phyloP scores from a whole-genome alignment of 2,329 filamentous ascomycete genomes.

The Apiospora hydei region DNA sequence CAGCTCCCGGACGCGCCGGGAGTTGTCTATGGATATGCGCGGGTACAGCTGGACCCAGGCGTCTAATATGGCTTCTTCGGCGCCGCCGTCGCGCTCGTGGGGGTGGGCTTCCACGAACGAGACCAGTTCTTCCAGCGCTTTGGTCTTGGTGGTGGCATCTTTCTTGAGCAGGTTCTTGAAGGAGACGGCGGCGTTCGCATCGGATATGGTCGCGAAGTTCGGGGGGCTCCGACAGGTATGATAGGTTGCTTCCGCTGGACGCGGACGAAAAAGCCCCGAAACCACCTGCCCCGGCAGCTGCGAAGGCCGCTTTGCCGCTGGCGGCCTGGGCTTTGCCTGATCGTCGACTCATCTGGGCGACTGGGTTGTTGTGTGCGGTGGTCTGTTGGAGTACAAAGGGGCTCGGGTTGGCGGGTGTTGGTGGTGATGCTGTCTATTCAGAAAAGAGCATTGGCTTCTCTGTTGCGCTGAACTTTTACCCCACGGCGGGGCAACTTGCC shows the following conservation, averaged over 20 bases:
- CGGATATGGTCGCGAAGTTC: slow-evolving; percentile 77
- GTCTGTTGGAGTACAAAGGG: background rate
- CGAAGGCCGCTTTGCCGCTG: slow-evolving; percentile 38
- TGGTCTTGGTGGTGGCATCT: slow-evolving; percentile 89
- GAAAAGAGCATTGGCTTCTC: background rate
- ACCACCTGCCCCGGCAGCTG: slow-evolving; percentile 35
- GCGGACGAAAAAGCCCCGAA: slow-evolving; percentile 53
- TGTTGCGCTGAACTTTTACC: slow-evolving; percentile 29
- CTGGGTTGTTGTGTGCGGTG: background rate
- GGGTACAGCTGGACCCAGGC: slow-evolving; percentile 93
- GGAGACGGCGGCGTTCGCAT: slow-evolving; percentile 84
- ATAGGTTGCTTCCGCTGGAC: slow-evolving; percentile 62
- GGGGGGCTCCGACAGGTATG: slow-evolving; percentile 88
- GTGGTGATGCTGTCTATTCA: background rate
- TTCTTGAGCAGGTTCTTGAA: slow-evolving; percentile 95
- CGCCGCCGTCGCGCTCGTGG: slow-evolving; percentile 62
- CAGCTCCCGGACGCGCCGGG: slow-evolving; percentile 85
- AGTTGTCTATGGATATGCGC: slow-evolving; percentile 87
- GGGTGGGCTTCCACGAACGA: slow-evolving; percentile 64
- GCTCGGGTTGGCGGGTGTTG: background rate
- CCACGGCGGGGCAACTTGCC: slow-evolving; percentile 34
- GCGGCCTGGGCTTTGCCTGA: slow-evolving; percentile 38
- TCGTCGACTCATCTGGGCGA: slow-evolving; percentile 40
- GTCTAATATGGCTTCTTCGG: slow-evolving; percentile 84
- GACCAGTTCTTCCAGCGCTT: slow-evolving; percentile 86